Base-by-base conservation (phyloP, 2,329 filamentous ascomycete species). In the Elsinoe necatrix region DNA sequence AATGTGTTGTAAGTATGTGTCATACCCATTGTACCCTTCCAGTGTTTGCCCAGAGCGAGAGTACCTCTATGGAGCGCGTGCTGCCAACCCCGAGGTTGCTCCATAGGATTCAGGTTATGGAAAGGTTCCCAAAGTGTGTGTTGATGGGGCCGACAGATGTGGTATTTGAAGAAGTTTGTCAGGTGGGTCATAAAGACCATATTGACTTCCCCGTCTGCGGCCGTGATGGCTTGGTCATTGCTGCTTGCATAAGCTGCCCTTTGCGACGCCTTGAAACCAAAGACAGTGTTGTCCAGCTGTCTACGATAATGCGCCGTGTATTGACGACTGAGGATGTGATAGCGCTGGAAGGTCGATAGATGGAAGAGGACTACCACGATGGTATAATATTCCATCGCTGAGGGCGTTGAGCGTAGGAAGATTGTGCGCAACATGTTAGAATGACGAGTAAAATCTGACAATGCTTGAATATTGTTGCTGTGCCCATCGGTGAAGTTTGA, bases 151-250 rank as follows among this genome's bases (percentile, higher is more conserved):
- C 64, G 62, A 39, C 71, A 71, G 63, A 80, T 71, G 59, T 81
- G 76, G 50, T 74, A 72, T 45, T 74, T 74, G 68, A 80, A 81
- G 69, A 80, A 80, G 59, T 79, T 78, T 42, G 77, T 63, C 37
- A 73, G 67, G 59, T 79, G 73, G 4, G 79, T 63, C 1, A 75
- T 54, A 72, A 73, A 78, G 1, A 70, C 64, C 54, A 76, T 66
- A 59, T 80, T 75, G 52, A 80, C 61, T 1, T 69, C 59, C 2
- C 64, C 56, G 29, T 69, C 67, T 21, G 67, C 64, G 29, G 59
- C 59, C 14, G 76, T 79, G 4, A 80, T 65, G 0, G 73, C 73
- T 2, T 67, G 66, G 0, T 54, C 47, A 1, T 59, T 59, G 1
- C 66, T 61, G 4, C 67, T 61, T 11, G 65, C 61, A 61, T 80